A percentile compares a stretch with the other conserved stretches of the same genome.
These are phyloP conservation scores for Pinus tabuliformis DNA, from an alignment of 75 land plant genomes.

Conservation along the genomic window DNA sequence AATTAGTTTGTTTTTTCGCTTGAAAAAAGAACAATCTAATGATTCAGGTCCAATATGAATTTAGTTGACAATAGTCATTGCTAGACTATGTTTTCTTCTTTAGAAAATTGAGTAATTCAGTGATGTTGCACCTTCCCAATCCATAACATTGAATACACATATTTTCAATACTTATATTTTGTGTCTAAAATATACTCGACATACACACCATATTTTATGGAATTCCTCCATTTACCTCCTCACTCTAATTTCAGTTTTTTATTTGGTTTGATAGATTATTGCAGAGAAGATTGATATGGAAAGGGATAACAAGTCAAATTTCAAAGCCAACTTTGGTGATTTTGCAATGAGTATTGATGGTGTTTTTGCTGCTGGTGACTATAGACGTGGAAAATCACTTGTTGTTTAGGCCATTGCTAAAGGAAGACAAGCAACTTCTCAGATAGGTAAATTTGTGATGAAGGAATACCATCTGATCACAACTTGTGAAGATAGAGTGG, in stretches of 20 bases:
- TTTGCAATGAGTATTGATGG: slow-evolving; percentile 82
- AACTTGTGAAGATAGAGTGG: neutral
- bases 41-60: neutral
- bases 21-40: neutral
- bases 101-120: neutral
- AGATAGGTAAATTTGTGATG: slow-evolving; percentile 80
- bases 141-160: neutral
- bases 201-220: neutral
- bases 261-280: too few species aligned
- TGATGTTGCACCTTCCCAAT: neutral
- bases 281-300: too few species aligned
- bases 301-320: too few species aligned
- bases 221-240: neutral
- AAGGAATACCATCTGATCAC: slow-evolving; percentile 12
- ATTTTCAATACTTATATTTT: neutral
- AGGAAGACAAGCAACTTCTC: slow-evolving; percentile 81
- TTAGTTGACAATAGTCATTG: neutral
- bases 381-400: slow-evolving; percentile 89
- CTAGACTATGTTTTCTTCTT: neutral
- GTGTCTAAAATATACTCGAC: neutral
- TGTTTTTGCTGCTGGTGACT: slow-evolving; percentile 95
- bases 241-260: neutral
- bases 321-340: slow-evolving; percentile 82
- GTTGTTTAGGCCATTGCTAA: slow-evolving; percentile 97
- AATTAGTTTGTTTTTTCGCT: too few species aligned